Base-by-base conservation (phyloP, 2,329 filamentous ascomycete genomes). In the Seiridium unicorne region DNA sequence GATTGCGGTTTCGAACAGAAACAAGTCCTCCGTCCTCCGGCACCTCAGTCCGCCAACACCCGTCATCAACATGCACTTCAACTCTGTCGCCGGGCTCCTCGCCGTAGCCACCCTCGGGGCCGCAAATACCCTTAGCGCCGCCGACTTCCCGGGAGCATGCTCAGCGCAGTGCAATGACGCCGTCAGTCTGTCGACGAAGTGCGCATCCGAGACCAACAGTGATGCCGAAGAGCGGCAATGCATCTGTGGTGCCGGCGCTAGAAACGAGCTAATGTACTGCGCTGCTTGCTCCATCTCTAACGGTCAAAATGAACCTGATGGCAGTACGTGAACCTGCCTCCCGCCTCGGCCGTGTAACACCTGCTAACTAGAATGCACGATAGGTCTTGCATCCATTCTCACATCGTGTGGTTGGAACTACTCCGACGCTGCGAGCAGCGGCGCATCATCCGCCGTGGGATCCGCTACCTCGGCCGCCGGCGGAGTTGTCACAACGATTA, bases 261-360 rank as follows among this genome's bases (percentile, higher is more conserved):
- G 55, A 34, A 51, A 58, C 32, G 47, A 58, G 55, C 55, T 58
- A 35, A 58, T 58, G 55, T 58, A 58, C 55, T 58, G 55, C 32
- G 55, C 55, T 48, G 55, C 55, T 10, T 58, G 55, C 38, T 58
- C 55, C 46, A 58, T 58, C 35, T 49, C 44, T 46, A 58, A 58
- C 46, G 55, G 55, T 13, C 44, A 58, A 11, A 58, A 58, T 11
- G 55, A 58, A 10, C 55, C 55, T 44, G 55, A 58, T 31, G 38
- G 55, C 47, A 51, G 55, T 58, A 51, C 8, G 55, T 44, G 3
- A 32, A 58, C 31, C 4, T 26, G 18, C 11, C 32, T 32, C 44
- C 4, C 48, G n/a, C 18, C 31, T 26, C 18, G 18, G 46, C 11
- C 13, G 31, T 18, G 34, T 13, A 46, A 58, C n/a, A 5, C n/a